Evolutionary conservation across 73 alveolate genomes (phyloP).

Genomic region (Paramecium sonneborni): DNA sequence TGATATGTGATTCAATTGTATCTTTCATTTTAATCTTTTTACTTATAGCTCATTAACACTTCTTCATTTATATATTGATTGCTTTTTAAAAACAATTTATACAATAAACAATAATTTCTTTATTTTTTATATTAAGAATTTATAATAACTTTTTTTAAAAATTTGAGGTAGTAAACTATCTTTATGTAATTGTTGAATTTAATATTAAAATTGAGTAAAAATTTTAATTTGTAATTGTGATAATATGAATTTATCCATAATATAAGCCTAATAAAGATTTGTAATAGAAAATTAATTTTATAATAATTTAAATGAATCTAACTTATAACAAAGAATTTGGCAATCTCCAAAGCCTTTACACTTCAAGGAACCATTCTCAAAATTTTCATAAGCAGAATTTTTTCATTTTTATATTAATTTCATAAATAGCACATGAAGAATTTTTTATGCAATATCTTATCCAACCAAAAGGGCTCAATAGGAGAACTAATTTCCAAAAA

Average conservation of each 20-base stretch:
- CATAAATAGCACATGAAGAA: not conserved
- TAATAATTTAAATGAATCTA: not conserved
- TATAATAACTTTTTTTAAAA: no score
- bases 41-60: no score
- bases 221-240: no score
- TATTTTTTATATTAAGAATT: no score
- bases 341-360: not conserved
- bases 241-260: no score
- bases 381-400: not conserved
- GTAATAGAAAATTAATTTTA: not conserved
- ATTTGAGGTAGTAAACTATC: no score
- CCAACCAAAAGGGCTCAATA: not conserved
- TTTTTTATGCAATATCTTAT: not conserved
- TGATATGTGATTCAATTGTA: not conserved
- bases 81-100: no score
- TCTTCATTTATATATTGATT: no score
- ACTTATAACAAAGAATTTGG: not conserved
- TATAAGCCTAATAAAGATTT: not conserved
- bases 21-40: not conserved
- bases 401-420: not conserved
- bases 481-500: no score
- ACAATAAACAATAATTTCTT: no score
- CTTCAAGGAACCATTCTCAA: not conserved
- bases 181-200: not conserved
- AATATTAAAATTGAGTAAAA: no score